Base-by-base conservation (phyloP, 2,329 filamentous ascomycete species). In the Sarocladium kiliense region DNA sequence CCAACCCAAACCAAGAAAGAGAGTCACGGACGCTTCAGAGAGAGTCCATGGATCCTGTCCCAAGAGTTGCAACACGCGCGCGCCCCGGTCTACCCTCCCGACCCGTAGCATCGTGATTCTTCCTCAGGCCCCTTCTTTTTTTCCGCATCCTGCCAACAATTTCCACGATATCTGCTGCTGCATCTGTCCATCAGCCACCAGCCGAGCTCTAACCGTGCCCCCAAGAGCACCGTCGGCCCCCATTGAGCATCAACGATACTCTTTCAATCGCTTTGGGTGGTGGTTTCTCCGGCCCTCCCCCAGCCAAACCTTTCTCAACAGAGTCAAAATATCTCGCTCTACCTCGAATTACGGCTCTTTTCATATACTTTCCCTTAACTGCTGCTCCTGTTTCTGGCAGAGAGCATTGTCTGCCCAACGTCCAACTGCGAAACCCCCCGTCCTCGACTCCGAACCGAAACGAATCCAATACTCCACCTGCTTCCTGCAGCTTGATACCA, bases 11-110 rank as follows among this genome's bases (percentile, higher is more conserved):
- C 25, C 44, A 47, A 47, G 44, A 47, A 30, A 27, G 23, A 47
- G 23, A 47, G 23, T 47, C 25, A 30, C 44, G 21, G 44, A 32
- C 21, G 12, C 18, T 14, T n/a, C 23, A 4, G 25, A 47, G 44
- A 47, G 25, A 47, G 44, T 27, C 16, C 25, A 27, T 30, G 44
- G 44, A 47, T 47, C 44, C 44, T 18, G 44, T 47, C 25, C 44
- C 9, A 27, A 47, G 44, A 47, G 44, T 47, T 47, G 25, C 44
- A 47, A 47, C 44, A 47, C 44, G 44, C 44, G n/a, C 25, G 23
- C 19, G 44, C 44, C 44, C 44, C 44, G 25, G 44, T 30, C 25
- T 26, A 47, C 44, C 44, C 44, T 47, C 21, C 44, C 44, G 25
- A 30, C 16, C 25, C 25, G 25, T 47, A 23, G 44, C n/a, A 47